phyloP scores from a whole-genome alignment of 495 filamentous ascomycete species.

The Mytilinidion resinicola region DNA sequence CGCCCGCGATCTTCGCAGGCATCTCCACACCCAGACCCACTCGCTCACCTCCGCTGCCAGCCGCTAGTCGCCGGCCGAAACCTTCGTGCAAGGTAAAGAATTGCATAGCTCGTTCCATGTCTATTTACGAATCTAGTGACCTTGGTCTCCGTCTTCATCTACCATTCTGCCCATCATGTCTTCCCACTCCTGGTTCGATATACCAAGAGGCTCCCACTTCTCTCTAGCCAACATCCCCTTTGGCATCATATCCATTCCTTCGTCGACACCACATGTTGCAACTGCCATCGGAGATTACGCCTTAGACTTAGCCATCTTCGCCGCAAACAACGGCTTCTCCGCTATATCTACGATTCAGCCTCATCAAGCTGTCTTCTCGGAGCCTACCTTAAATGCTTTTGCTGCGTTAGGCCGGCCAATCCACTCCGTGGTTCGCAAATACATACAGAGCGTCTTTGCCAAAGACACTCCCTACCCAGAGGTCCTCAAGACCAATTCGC shows the following conservation, averaged over 20 bases:
- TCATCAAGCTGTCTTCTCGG: constrained; percentile 56
- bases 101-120: too few relatives aligned
- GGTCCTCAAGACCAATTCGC: constrained; percentile 51
- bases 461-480: constrained; percentile 53
- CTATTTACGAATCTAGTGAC: too few relatives aligned
- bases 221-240: constrained; percentile 89
- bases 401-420: constrained; percentile 67
- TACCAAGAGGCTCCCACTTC: constrained; percentile 63
- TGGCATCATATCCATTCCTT: constrained; percentile 67
- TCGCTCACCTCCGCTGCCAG: not conserved
- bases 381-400: constrained; percentile 74
- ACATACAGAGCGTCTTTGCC: constrained; percentile 66
- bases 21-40: not conserved
- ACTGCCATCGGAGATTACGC: constrained; percentile 72
- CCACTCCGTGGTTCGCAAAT: constrained; percentile 65
- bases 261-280: constrained; percentile 56
- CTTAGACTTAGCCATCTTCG: constrained; percentile 67
- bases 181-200: constrained; percentile 53
- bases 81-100: too few relatives aligned
- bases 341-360: constrained; percentile 52
- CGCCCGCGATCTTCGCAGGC: not conserved
- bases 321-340: constrained; percentile 52
- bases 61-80: not conserved
- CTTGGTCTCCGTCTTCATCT: too few relatives aligned
- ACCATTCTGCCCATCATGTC: too few relatives aligned